Percentiles rank a stretch among this genome's conserved stretches.
Conservation (phyloP, 495 filamentous ascomycete species). For the Penicillium pancosmium region DNA sequence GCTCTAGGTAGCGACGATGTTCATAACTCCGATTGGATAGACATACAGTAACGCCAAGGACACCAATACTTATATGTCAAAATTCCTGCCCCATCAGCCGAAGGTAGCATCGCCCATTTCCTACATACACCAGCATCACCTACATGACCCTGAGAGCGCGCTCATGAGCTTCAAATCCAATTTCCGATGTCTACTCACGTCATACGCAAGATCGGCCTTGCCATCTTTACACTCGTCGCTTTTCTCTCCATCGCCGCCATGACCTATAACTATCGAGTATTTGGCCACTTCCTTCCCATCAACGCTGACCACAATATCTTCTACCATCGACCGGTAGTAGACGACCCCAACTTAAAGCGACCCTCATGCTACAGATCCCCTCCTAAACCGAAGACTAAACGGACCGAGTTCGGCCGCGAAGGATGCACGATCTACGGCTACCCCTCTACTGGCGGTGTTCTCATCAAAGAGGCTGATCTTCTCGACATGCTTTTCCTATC, state of each 20-base stretch:
- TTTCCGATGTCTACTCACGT: background rate
- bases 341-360: background rate
- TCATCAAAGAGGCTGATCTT: conserved; percentile 9
- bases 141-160: background rate
- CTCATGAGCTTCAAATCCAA: conserved; percentile 3
- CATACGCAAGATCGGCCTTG: background rate
- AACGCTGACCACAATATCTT: background rate
- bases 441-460: conserved; percentile 14
- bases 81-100: background rate
- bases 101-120: background rate
- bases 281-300: conserved; percentile 5
- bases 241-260: conserved; percentile 2
- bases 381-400: background rate
- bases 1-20: background rate
- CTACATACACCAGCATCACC: background rate
- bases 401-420: background rate
- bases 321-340: background rate
- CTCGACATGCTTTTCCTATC: conserved; percentile 11
- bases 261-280: conserved; percentile 5
- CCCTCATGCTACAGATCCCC: background rate
- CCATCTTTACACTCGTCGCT: background rate
- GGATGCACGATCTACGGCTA: conserved; percentile 22
- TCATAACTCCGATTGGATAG: background rate
- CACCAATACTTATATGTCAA: background rate
- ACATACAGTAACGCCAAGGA: background rate